Base-by-base conservation (phyloP, 2,329 filamentous ascomycete genomes). In the Cyanodermella asteris region DNA sequence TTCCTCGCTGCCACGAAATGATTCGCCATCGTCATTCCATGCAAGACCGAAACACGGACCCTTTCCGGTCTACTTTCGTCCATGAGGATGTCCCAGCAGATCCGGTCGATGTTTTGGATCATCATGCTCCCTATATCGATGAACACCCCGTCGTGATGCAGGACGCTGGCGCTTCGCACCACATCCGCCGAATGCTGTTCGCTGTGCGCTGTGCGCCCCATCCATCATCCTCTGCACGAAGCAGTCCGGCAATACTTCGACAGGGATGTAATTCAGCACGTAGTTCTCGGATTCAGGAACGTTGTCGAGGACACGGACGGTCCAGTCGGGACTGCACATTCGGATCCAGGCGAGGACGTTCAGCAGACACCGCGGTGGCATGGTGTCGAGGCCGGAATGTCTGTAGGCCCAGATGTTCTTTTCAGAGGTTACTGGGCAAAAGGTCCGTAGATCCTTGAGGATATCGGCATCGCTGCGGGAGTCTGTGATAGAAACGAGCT, bases 101-200 rank as follows among this genome's bases (percentile, higher is more conserved):
- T 38, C 9, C 40, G 34, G 27, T 54, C 48, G 14, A 54, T 35
- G 15, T 36, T 32, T 5, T 49, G 36, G 16, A 50, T 35, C n/a
- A 53, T 29, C 10, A 54, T 40, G 20, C 38, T 43, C 4, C 50
- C 49, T 5, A 53, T 47, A 28, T 56, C 51, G 31, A 53, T 41
- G 38, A 44, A 51, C 0, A 44, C 46, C 13, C 51, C 51, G 5
- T 51, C 51, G 25, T 51, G 45, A 10, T 35, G 30, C 24, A 42
- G 43, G 9, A 56, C 31, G 5, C 45, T 38, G n/a, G 50, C 46
- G 5, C 56, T 42, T 1, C 59, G 50, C 5, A 61, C 38, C 1
- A 61, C 41, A 26, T 63, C 59, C 3, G 53, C 51, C 1, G 45
- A 47, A 31, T 63, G 58, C 1, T 44, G 45, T 2, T 50, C 55